phyloP scores from a whole-genome alignment of 192 early-diverging fungal species.

The Phycomyces nitens region DNA sequence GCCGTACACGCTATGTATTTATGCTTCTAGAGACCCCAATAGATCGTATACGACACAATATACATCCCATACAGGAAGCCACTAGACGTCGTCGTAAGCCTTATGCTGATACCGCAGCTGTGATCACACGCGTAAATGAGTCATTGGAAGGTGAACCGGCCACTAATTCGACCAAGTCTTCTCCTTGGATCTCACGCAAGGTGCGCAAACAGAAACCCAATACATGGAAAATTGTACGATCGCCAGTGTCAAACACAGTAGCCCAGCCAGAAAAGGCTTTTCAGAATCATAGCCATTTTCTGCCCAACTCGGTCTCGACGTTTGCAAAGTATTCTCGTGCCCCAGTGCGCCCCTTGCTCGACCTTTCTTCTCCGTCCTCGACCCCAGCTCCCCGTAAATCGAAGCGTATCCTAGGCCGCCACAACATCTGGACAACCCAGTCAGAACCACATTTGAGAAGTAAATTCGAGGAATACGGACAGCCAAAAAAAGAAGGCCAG shows the following conservation, averaged over 20 bases:
- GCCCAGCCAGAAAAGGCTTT: not conserved
- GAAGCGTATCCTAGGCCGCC: not conserved
- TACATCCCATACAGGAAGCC: slow-evolving; percentile 15
- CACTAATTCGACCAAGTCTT: not conserved
- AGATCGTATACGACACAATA: not conserved
- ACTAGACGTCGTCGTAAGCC: slow-evolving; percentile 1
- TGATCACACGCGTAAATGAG: slow-evolving; percentile 5
- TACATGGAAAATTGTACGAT: not conserved
- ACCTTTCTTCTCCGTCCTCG: not conserved
- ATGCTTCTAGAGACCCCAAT: slow-evolving; percentile 13
- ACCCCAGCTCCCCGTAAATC: not conserved
- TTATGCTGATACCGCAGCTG: slow-evolving; percentile 6
- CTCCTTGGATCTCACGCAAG: not conserved
- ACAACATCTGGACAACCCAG: not conserved
- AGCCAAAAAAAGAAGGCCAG: not conserved
- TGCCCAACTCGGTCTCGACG: not conserved
- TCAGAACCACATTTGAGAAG: not conserved
- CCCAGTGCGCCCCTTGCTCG: not conserved
- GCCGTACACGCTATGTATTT: slow-evolving; percentile 13
- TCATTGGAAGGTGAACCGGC: not conserved
- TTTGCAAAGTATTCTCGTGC: not conserved
- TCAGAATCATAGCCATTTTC: not conserved
- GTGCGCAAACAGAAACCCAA: not conserved
- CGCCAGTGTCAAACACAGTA: not conserved
- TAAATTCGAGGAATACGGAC: not conserved